phyloP scores from a whole-genome alignment of 192 early-diverging fungal species.

The Mortierella hygrophila region DNA sequence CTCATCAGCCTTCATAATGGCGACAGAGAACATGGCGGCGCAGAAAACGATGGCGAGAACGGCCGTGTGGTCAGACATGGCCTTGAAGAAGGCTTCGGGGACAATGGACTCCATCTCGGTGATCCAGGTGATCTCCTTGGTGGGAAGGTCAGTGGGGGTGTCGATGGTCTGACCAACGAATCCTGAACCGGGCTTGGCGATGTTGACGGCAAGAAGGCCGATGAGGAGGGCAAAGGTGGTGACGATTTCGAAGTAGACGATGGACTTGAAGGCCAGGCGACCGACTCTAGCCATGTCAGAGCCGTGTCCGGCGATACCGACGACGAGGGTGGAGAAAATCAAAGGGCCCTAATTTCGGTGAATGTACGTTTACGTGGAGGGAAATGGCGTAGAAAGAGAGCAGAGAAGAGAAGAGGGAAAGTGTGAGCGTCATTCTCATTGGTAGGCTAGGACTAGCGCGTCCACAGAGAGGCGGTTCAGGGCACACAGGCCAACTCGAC shows the following conservation, averaged over 20 bases:
- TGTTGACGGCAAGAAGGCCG: conserved; percentile 75
- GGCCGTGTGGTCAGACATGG: conserved; percentile 51
- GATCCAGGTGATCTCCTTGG: conserved; percentile 61
- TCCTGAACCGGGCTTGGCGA: conserved; percentile 73
- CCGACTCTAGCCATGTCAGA: conserved; percentile 73
- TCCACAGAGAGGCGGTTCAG: neutral
- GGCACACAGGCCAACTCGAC: neutral
- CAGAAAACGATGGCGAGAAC: conserved; percentile 74
- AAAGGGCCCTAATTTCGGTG: conserved; percentile 62
- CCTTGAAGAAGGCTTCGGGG: conserved; percentile 70
- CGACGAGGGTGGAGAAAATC: conserved; percentile 79
- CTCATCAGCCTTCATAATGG: conserved; percentile 60
- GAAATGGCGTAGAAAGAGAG: neutral
- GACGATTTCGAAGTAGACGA: conserved; percentile 76
- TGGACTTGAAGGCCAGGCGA: conserved; percentile 73
- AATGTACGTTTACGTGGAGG: neutral
- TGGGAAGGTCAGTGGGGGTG: neutral
- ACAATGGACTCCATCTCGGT: conserved; percentile 69
- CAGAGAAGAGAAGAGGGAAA: neutral
- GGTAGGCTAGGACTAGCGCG: neutral
- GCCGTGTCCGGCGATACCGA: conserved; percentile 81
- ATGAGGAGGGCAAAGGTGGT: conserved; percentile 75
- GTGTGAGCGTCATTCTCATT: neutral
- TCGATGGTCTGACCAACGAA: conserved; percentile 35
- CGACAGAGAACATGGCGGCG: conserved; percentile 73